Evolutionary conservation across 768 basidiomycete genomes (phyloP).

Genomic region (Tulasnella sp.): DNA sequence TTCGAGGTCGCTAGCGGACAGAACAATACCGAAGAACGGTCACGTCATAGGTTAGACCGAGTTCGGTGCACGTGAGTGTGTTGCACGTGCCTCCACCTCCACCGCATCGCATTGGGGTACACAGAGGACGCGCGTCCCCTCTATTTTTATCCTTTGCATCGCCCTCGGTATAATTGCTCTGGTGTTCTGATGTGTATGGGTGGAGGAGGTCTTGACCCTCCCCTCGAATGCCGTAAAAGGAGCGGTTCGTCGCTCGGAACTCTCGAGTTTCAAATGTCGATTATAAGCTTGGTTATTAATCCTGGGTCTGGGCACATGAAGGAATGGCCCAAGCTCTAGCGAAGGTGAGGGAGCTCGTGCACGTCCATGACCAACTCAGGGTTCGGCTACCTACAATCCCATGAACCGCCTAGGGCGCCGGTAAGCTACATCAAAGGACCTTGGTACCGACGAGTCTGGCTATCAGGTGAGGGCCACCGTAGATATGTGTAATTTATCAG

Average conservation of each 20-base stretch:
- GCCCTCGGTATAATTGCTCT: background rate
- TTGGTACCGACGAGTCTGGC: too few species aligned
- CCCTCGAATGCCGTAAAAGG: background rate
- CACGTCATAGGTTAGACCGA: background rate
- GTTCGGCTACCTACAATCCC: too few species aligned
- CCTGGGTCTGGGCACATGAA: too few species aligned
- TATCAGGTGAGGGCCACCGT: too few species aligned
- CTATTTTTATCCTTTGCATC: background rate
- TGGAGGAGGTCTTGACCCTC: background rate
- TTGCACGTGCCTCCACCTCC: background rate
- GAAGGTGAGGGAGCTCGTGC: too few species aligned
- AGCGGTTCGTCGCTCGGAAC: background rate
- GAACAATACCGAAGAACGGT: background rate
- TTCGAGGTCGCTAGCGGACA: background rate
- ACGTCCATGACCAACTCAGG: too few species aligned
- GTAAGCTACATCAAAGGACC: too few species aligned
- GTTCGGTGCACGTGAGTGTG: background rate
- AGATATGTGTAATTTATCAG: too few species aligned
- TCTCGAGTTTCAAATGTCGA: background rate
- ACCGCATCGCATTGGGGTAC: background rate
- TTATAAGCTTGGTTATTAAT: too few species aligned
- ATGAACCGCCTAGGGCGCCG: too few species aligned
- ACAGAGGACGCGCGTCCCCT: background rate
- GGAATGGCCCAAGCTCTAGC: too few species aligned
- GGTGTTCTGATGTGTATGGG: too few species aligned